phyloP scores from a whole-genome alignment of 768 basidiomycete species.

The Cytidiella melzeri region DNA sequence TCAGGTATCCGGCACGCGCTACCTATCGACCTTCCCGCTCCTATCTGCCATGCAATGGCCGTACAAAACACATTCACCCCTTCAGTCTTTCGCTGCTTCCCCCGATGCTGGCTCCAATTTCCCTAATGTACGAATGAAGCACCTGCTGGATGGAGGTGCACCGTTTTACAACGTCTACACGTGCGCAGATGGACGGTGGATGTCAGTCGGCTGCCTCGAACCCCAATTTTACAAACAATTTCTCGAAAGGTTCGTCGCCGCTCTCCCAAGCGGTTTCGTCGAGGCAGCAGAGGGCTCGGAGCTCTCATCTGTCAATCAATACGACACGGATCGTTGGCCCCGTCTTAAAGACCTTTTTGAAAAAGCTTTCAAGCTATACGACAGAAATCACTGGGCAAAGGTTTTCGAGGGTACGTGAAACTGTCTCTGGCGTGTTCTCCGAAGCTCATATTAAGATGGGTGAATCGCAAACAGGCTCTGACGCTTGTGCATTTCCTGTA shows the following conservation, averaged over 20 bases:
- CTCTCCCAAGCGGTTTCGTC: conserved; percentile 40
- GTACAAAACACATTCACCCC: conserved; percentile 18
- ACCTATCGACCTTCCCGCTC: conserved; percentile 68
- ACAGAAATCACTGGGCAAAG: conserved; percentile 63
- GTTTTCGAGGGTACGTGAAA: conserved; percentile 53
- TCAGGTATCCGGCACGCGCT: conserved; percentile 76
- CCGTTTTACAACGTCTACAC: conserved; percentile 75
- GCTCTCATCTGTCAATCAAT: conserved; percentile 42
- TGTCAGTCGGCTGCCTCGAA: conserved; percentile 74
- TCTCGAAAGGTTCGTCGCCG: conserved; percentile 44
- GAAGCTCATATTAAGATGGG: not conserved
- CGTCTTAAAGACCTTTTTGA: conserved; percentile 50
- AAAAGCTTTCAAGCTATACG: conserved; percentile 53
- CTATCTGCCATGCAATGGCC: conserved; percentile 33
- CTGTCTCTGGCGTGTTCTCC: not conserved
- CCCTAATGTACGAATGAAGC: conserved; percentile 24
- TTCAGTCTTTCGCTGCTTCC: conserved; percentile 18
- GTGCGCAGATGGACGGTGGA: conserved; percentile 67
- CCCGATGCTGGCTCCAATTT: conserved; percentile 11
- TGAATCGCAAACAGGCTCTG: conserved; percentile 42
- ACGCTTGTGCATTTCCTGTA: conserved; percentile 69
- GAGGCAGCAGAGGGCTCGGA: conserved; percentile 35
- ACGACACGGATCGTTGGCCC: conserved; percentile 48
- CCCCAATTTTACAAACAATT: conserved; percentile 65
- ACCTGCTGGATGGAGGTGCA: conserved; percentile 68